Evolutionary conservation across 1,284 basidiomycete species (phyloP).

Genomic region (Microbotryum scabiosae): DNA sequence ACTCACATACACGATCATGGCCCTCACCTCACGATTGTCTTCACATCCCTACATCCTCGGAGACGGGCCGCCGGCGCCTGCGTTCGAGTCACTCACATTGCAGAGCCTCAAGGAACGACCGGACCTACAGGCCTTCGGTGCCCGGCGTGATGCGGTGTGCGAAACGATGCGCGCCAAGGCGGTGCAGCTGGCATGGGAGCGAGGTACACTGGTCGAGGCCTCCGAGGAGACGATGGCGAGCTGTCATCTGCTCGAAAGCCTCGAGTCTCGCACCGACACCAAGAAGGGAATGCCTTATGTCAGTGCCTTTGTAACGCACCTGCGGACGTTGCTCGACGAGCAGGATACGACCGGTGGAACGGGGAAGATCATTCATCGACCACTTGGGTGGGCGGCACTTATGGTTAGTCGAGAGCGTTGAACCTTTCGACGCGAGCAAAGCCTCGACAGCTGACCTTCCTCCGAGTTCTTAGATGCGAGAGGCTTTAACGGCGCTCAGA

Average conservation of each 20-base stretch:
- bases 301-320: constrained; percentile 24
- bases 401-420: constrained; percentile 6
- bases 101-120: constrained; percentile 5
- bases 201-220: constrained; percentile 21
- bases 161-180: constrained; percentile 14
- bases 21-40: constrained; percentile 24
- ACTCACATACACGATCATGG: constrained; percentile 24
- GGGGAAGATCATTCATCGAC: constrained; percentile 2
- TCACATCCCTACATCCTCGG: constrained; percentile 21
- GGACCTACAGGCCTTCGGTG: constrained; percentile 23
- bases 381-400: constrained; percentile 21
- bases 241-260: constrained; percentile 28
- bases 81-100: constrained; percentile 6
- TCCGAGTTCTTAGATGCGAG: constrained; percentile 15
- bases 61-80: constrained; percentile 4
- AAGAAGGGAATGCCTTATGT: constrained; percentile 26
- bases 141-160: constrained; percentile 12
- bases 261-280: constrained; percentile 23
- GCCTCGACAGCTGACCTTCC: background rate
- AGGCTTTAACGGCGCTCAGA: constrained; percentile 23
- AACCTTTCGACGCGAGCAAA: background rate
- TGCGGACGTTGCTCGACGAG: constrained; percentile 23
- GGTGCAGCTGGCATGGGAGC: constrained; percentile 21
- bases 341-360: constrained; percentile 2
- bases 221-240: constrained; percentile 25